Evolutionary conservation across 2,329 filamentous ascomycete species (phyloP).

Genomic region (Pyrenophora graminea): DNA sequence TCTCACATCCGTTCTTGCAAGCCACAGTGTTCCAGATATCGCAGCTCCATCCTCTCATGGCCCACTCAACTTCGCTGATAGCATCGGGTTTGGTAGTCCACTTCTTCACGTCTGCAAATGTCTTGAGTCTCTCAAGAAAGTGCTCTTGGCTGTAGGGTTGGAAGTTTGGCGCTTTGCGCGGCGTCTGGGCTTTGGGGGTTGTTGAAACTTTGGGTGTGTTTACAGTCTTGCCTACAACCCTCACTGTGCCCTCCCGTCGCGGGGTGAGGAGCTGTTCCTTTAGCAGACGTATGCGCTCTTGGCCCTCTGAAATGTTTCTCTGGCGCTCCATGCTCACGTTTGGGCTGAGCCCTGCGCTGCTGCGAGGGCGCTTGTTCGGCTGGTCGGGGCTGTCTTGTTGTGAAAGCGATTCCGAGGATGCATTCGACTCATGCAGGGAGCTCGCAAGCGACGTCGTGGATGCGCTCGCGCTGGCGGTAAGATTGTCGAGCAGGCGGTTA

Average conservation of each 20-base stretch:
- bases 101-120: slow-evolving; percentile 86
- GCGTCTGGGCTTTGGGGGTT: slow-evolving; percentile 28
- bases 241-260: slow-evolving; percentile 34
- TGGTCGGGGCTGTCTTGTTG: slow-evolving; percentile 34
- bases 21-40: slow-evolving; percentile 73
- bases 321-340: slow-evolving; percentile 29
- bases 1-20: slow-evolving; percentile 79
- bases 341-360: slow-evolving; percentile 23
- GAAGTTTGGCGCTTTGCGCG: slow-evolving; percentile 66
- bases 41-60: slow-evolving; percentile 89
- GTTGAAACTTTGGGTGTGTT: slow-evolving; percentile 30
- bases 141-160: slow-evolving; percentile 83
- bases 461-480: slow-evolving; percentile 54
- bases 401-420: slow-evolving; percentile 35
- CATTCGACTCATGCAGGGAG: slow-evolving; percentile 46
- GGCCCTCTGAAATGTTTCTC: slow-evolving; percentile 34
- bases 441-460: slow-evolving; percentile 46
- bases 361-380: slow-evolving; percentile 38
- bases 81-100: slow-evolving; percentile 91
- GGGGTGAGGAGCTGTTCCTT: slow-evolving; percentile 41
- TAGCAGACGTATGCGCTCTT: slow-evolving; percentile 36
- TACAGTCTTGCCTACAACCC: slow-evolving; percentile 33
- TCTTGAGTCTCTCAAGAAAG: slow-evolving; percentile 79
- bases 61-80: slow-evolving; percentile 91
- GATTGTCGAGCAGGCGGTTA: slow-evolving; percentile 65